Evolutionary conservation across 2,329 filamentous ascomycete genomes (phyloP).

Genomic region (Aspergillus ustus): DNA sequence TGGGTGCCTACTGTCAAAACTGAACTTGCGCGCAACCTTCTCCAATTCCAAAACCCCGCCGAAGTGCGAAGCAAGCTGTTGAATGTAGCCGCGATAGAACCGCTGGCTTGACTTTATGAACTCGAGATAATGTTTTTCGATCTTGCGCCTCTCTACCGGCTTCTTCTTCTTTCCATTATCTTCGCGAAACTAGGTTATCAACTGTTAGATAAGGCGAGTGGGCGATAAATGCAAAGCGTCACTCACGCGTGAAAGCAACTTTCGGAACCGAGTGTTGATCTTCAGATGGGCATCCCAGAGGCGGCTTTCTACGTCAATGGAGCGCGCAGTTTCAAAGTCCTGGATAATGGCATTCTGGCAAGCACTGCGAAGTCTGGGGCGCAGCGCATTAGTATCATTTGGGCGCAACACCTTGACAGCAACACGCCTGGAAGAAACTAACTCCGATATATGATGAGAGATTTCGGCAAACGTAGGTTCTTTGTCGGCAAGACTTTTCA

Average conservation of each 20-base stretch:
- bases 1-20: slow-evolving; percentile 50
- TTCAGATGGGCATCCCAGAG: slow-evolving; percentile 81
- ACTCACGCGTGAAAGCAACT: slow-evolving; percentile 62
- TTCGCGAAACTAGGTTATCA: slow-evolving; percentile 51
- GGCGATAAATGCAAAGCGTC: slow-evolving; percentile 1
- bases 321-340: slow-evolving; percentile 57
- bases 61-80: slow-evolving; percentile 69
- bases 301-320: slow-evolving; percentile 68
- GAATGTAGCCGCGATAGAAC: slow-evolving; percentile 86
- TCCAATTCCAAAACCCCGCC: slow-evolving; percentile 62
- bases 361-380: slow-evolving; percentile 67
- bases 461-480: slow-evolving; percentile 57
- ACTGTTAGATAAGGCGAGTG: slow-evolving; percentile 9
- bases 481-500: slow-evolving; percentile 53
- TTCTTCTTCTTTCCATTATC: slow-evolving; percentile 57
- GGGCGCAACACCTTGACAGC: slow-evolving; percentile 12
- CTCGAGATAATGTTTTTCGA: slow-evolving; percentile 78
- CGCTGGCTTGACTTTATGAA: slow-evolving; percentile 87
- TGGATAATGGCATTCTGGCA: slow-evolving; percentile 74
- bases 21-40: slow-evolving; percentile 58
- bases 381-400: slow-evolving; percentile 13
- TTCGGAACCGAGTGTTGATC: slow-evolving; percentile 79
- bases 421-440: slow-evolving; percentile 7
- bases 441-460: slow-evolving; percentile 50
- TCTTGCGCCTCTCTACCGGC: slow-evolving; percentile 71